phyloP scores from a whole-genome alignment of 2,329 filamentous ascomycete genomes.

The Penicillium freii region DNA sequence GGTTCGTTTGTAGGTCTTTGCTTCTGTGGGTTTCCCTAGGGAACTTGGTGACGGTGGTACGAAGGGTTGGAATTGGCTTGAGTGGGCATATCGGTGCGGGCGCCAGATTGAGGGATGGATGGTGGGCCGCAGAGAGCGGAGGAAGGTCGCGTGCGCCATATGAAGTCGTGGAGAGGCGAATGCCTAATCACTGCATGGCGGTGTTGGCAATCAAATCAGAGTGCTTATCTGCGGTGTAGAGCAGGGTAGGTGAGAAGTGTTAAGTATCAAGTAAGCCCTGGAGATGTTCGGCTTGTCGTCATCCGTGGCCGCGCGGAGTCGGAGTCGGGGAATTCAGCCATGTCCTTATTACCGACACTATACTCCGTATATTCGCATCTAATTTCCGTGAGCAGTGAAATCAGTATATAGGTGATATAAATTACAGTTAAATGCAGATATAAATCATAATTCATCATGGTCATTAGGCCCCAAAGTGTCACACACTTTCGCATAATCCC shows the following conservation, averaged over 20 bases:
- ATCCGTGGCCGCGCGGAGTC: constrained; percentile 15
- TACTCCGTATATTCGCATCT: background rate
- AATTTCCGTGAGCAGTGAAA: background rate
- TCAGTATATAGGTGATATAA: background rate
- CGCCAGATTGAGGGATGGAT: constrained; percentile 10
- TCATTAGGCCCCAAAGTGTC: constrained; percentile 23
- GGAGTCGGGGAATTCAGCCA: background rate
- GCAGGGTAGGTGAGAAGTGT: background rate
- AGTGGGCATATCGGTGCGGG: constrained; percentile 31
- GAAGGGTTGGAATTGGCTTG: constrained; percentile 60
- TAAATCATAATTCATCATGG: constrained; percentile 20
- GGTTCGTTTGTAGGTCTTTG: constrained; percentile 68
- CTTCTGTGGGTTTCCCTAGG: constrained; percentile 67
- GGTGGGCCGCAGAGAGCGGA: constrained; percentile 20
- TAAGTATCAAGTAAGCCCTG: background rate
- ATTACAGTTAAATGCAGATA: background rate
- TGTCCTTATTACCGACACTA: background rate
- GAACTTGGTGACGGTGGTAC: constrained; percentile 75
- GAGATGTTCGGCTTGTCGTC: constrained; percentile 16
- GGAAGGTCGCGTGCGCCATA: constrained; percentile 23
- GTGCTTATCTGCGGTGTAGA: background rate
- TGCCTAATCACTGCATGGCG: constrained; percentile 17
- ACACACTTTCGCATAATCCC: constrained; percentile 35
- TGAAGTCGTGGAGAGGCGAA: background rate
- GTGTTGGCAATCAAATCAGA: background rate